Evolutionary conservation across 306 rosid genomes (phyloP).

Genomic region (Prunus mongolica): DNA sequence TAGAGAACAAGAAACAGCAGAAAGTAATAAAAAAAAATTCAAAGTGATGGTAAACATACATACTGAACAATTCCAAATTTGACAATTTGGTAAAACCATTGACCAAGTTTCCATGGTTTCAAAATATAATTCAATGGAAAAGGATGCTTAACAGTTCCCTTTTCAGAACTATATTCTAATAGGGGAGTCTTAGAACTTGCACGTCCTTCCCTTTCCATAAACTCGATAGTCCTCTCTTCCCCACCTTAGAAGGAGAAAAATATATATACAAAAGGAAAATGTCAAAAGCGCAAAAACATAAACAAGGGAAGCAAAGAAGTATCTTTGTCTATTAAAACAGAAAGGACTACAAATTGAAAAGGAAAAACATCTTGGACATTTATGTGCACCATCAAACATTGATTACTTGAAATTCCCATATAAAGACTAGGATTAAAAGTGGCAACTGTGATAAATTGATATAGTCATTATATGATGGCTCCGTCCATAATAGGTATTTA

Average conservation of each 20-base stretch:
- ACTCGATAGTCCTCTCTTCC: slow-evolving; percentile 83
- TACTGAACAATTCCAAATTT: slow-evolving; percentile 97
- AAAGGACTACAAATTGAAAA: neutral
- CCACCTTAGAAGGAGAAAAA: slow-evolving; percentile 53
- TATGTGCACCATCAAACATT: neutral
- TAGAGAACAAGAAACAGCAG: slow-evolving; percentile 4
- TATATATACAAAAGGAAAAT: neutral
- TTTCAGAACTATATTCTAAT: slow-evolving; percentile 49
- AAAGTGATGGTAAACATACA: slow-evolving; percentile 59
- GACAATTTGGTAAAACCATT: slow-evolving; percentile 80
- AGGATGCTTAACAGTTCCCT: slow-evolving; percentile 72
- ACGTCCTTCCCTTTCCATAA: slow-evolving; percentile 90
- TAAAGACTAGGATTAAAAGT: neutral
- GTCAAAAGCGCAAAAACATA: neutral
- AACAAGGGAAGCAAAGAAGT: neutral
- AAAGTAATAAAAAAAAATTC: neutral
- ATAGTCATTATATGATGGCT: neutral
- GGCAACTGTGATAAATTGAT: neutral
- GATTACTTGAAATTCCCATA: neutral
- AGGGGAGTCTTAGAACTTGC: slow-evolving; percentile 61
- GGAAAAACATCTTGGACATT: neutral
- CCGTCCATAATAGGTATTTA: neutral
- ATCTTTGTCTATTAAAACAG: neutral
- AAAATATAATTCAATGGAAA: slow-evolving; percentile 80
- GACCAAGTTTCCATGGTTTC: slow-evolving; percentile 91